Conservation (phyloP, 2,329 filamentous ascomycete genomes). For the Phaeosphaeriaceae sp. region DNA sequence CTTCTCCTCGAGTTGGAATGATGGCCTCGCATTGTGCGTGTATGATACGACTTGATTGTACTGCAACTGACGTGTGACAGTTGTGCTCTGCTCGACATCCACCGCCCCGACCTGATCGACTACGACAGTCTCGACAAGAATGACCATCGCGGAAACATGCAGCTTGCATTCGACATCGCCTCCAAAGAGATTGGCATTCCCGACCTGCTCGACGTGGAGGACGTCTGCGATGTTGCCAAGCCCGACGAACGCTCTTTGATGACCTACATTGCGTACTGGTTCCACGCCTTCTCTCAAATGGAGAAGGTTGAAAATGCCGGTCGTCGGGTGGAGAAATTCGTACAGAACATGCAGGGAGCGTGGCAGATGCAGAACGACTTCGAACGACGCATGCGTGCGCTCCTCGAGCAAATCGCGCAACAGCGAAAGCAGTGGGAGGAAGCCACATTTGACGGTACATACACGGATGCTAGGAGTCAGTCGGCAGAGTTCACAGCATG, state of each 20-base stretch:
- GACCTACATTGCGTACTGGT: constrained; percentile 99
- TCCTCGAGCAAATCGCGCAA: constrained; percentile 76
- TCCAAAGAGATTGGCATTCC: constrained; percentile 97
- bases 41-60: too few relatives aligned
- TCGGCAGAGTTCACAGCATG: constrained; percentile 83
- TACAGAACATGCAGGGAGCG: constrained; percentile 97
- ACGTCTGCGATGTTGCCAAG: constrained; percentile 95
- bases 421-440: constrained; percentile 81
- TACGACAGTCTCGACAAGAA: constrained; percentile 93
- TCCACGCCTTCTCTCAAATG: constrained; percentile 99
- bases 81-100: constrained; percentile 94
- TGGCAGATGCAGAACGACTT: constrained; percentile 99
- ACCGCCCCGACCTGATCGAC: constrained; percentile 95
- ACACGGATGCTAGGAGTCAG: constrained; percentile 89
- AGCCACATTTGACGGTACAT: constrained; percentile 88
- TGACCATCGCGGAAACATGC: constrained; percentile 96
- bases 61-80: constrained; percentile 36
- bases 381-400: constrained; percentile 85
- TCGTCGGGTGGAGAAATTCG: constrained; percentile 95
- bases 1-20: constrained; percentile 96
- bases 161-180: constrained; percentile 95
- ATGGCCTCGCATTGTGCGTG: constrained; percentile 83
- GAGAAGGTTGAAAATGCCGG: constrained; percentile 98
- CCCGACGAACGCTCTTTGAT: constrained; percentile 96
- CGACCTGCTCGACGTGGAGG: constrained; percentile 93